These are phyloP conservation scores for Pichia californica DNA, from an alignment of 805 yeast genomes.

Conservation along the genomic window DNA sequence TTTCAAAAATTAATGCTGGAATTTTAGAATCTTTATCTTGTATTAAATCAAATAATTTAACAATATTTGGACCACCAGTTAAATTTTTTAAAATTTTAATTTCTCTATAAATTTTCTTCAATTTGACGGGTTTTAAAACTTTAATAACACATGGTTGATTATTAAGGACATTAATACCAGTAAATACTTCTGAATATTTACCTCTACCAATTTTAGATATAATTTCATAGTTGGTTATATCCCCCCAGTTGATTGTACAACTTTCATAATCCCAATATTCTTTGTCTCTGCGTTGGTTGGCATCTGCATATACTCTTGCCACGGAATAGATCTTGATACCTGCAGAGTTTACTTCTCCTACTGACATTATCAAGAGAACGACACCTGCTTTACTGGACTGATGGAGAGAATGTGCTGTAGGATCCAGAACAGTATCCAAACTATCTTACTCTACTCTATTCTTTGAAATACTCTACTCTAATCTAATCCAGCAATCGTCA, in stretches of 20 bases:
- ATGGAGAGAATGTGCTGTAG: too few relatives aligned
- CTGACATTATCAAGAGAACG: neutral
- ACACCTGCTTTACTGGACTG: too few relatives aligned
- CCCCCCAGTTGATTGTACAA: conserved; percentile 74
- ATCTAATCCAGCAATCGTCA: too few relatives aligned
- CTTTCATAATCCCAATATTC: conserved; percentile 79
- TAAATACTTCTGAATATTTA: conserved; percentile 88
- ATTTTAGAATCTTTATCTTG: conserved; percentile 80
- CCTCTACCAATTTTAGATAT: conserved; percentile 85
- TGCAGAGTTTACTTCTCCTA: conserved; percentile 10
- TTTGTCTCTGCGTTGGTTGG: conserved; percentile 66
- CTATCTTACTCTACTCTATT: too few relatives aligned
- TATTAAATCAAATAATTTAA: conserved; percentile 73
- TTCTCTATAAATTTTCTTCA: conserved; percentile 89
- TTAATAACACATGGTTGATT: conserved; percentile 74
- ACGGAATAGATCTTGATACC: conserved; percentile 25
- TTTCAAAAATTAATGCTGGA: conserved; percentile 84
- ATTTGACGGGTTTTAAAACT: conserved; percentile 87
- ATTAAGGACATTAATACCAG: conserved; percentile 63
- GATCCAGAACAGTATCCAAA: too few relatives aligned
- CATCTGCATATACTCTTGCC: conserved; percentile 76
- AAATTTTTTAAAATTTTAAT: conserved; percentile 81
- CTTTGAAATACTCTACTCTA: too few relatives aligned
- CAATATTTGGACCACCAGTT: conserved; percentile 76
- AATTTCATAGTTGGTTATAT: conserved; percentile 80